Evolutionary conservation across 441 rosid genomes (phyloP), one percentile per base, ranked within the genome.

Genomic region (Arabidopsis hybrid): DNA sequence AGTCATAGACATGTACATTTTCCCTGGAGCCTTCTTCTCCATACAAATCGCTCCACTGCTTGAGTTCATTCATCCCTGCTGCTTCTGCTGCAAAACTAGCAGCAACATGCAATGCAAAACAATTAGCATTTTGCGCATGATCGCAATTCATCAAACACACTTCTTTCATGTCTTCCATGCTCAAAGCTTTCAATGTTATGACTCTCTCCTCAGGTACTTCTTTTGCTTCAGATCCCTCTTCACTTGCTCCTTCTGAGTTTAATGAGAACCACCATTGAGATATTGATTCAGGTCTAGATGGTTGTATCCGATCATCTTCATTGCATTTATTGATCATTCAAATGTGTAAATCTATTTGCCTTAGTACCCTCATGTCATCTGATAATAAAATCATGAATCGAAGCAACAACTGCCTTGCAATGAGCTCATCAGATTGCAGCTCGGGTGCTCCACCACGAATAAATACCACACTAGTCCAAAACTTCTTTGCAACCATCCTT

Each of bases 11-110:
- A 56, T 92, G 97, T 62, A 86, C 83, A 82, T 88, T 91, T 87
- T 89, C 91, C 75, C 95, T 87, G 29, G 98, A 89, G 50, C 96
- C 98, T 34, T 96, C 95, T 85, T 87, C 96, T 58, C 96, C 98
- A 29, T 87, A 85, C 72, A 86, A 53, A 3, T 92, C 93, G 10
- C 88, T 92, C 95, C 97, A 95, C 72, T 86, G 96, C 83, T 88
- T 88, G 65, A 91, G 85, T 85, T 92, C 95, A 1, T 39, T 73
- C 97, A 89, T 92, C 66, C 87, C 71, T 3, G 93, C 81, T 59
- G 91, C 97, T 76, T 88, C 90, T 4, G 95, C 47, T 62, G 95
- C 91, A 66, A 92, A 92, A 82, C 97, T 92, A 17, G 93, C 91
- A 35, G 98, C 93, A 65, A 95, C 96, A 96, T 95, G 88, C 80